Base-by-base conservation (phyloP, 2,329 filamentous ascomycete species). In the Alternaria solani region DNA sequence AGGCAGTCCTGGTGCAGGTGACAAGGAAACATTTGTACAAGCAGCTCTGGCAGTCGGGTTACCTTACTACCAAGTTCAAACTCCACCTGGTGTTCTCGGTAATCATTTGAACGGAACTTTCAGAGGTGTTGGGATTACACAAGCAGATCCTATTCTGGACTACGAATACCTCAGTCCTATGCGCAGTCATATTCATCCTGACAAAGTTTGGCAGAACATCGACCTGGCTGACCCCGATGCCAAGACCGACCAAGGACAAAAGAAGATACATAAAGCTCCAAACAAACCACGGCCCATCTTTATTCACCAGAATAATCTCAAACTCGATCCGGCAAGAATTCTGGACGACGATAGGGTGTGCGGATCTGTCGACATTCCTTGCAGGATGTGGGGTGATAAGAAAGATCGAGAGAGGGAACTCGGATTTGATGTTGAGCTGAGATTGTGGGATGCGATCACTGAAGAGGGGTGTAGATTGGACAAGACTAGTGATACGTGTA, bases 11-110 rank as follows among this genome's bases (percentile, higher is more conserved):
- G 81, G 81, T 25, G 74, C 82, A 59, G 82, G 82, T 25, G 82
- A 84, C 71, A 84, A 83, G 67, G 82, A 85, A 61, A 85, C 82
- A 0, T 84, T 84, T 57, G 62, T 81, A 9, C 79, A 79, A 51
- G 82, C 81, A 0, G 82, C 82, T 7, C 65, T 80, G n/a, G 80
- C 76, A 8, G 69, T 83, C n/a, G 70, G 73, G 3, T 62, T 72
- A 7, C 75, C 80, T 0, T 81, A 76, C 61, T 83, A 82, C 67
- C 71, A 79, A 65, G 77, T 82, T 51, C 71, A 75, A 54, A 75
- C 76, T 26, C 64, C 62, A 0, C 72, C 75, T n/a, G 62, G 56
- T 5, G 67, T 75, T 28, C 59, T 80, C 1, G 80, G 79, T 11
- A 73, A 62, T 23, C 34, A 42, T 11, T 41, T 63, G 6, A 59